Evolutionary conservation across 768 basidiomycete genomes (phyloP), one percentile per base, ranked within the genome.

Genomic region (Termitomyces sp.): DNA sequence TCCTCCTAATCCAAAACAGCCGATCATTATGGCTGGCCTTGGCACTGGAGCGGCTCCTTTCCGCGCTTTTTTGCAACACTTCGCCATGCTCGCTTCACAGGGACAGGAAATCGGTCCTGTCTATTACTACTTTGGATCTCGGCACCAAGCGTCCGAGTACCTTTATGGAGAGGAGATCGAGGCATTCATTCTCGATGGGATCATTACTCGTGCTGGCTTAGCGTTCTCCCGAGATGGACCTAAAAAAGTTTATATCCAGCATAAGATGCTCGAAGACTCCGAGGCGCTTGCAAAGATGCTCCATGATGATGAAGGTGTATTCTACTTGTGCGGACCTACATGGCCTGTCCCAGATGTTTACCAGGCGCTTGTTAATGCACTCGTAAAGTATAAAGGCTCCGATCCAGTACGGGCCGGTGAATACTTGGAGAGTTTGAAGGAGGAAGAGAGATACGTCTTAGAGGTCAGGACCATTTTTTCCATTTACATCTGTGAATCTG

Each of bases 331-430:
- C 70, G 96, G 96, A 28, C 97, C 96, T 38, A 98, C 96, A 28
- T 97, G 95, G 96, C 97, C 97, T n/a, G 96, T 98, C 22, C 94
- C 97, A 1, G 97, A 98, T 67, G 94, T 99, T 5, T 96, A 91
- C 66, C 89, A 96, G 71, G 92, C 97, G 0, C 78, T 99, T 50
- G 87, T 95, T 22, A 84, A 84, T 20, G 90, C 93, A 2, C 75
- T 98, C 60, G 81, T 80, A 28, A 84, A 85, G 68, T 85, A 86
- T 66, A 85, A 87, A 59, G 85, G 85, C 16, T 76, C 83, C 68
- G 79, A 84, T 13, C 73, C 77, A 46, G 78, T 82, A 55, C 69
- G 77, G 38, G 97, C 96, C 2, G 91, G 87, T 40, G 82, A 81
- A 54, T 94, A 86, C 70, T 75, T 99, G 30, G 95, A 98, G 74